Evolutionary conservation across 345 rosid species (phyloP).

Genomic region (Eucalyptus albens): DNA sequence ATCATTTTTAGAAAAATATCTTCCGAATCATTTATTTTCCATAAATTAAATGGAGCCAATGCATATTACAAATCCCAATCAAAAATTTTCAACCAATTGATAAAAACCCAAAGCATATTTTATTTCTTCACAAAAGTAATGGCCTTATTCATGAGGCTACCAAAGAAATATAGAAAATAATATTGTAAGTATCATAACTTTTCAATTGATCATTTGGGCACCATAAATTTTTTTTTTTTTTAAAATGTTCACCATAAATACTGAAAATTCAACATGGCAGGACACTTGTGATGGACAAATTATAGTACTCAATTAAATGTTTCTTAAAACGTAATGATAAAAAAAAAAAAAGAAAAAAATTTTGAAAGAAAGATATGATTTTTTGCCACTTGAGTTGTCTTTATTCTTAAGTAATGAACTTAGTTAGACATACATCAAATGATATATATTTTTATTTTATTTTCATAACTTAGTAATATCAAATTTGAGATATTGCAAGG

Average conservation of each 20-base stretch:
- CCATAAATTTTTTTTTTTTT: background rate
- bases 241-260: background rate
- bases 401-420: background rate
- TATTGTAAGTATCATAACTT: background rate
- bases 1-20: background rate
- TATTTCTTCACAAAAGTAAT: background rate
- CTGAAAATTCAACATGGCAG: rapidly evolving
- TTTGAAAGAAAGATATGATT: background rate
- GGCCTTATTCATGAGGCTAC: background rate
- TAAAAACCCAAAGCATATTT: background rate
- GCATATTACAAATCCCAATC: rapidly evolving
- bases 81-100: background rate
- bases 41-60: background rate
- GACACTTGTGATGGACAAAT: background rate
- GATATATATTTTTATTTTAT: background rate
- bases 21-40: rapidly evolving
- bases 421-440: background rate
- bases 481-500: background rate
- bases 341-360: no score
- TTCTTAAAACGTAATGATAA: no score
- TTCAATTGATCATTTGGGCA: background rate
- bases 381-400: rapidly evolving
- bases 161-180: background rate
- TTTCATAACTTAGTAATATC: background rate
- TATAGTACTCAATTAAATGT: background rate